Percentiles rank a stretch among this genome's conserved stretches.
Conservation (phyloP, 2,329 filamentous ascomycete species). For the Penicillium verrucosum region DNA sequence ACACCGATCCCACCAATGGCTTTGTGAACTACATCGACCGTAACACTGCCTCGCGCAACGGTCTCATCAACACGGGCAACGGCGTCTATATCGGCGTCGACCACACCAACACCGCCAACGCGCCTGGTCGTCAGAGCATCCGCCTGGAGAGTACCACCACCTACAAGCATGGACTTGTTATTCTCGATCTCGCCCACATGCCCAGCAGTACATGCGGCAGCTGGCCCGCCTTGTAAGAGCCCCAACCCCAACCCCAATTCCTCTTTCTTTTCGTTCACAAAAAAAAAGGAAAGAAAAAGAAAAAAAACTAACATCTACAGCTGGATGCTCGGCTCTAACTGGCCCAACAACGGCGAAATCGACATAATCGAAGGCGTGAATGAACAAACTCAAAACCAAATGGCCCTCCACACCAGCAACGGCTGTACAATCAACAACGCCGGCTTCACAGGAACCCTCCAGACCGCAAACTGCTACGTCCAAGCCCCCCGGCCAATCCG, state of each 20-base stretch:
- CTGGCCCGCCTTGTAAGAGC: slow-evolving; percentile 61
- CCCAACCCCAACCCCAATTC: slow-evolving; percentile 34
- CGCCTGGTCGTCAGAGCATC: slow-evolving; percentile 64
- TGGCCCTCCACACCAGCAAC: slow-evolving; percentile 65
- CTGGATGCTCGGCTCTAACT: slow-evolving; percentile 62
- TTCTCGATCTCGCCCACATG: slow-evolving; percentile 72
- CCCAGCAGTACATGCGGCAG: slow-evolving; percentile 66
- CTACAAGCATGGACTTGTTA: slow-evolving; percentile 66
- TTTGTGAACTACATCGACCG: slow-evolving; percentile 68
- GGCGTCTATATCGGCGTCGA: slow-evolving; percentile 68
- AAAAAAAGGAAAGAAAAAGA: no score
- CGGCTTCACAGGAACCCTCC: slow-evolving; percentile 47
- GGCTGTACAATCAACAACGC: slow-evolving; percentile 57
- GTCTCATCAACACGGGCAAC: slow-evolving; percentile 57
- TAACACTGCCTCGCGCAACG: slow-evolving; percentile 54
- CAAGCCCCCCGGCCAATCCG: slow-evolving; percentile 41
- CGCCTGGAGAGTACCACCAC: slow-evolving; percentile 64
- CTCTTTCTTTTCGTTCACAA: background rate
- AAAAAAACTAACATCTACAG: slow-evolving; percentile 3
- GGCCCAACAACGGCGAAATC: slow-evolving; percentile 70
- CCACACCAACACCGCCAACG: slow-evolving; percentile 53
- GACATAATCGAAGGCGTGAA: slow-evolving; percentile 80
- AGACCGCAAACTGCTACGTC: slow-evolving; percentile 58
- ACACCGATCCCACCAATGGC: slow-evolving; percentile 67
- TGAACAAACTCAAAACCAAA: slow-evolving; percentile 54